Conservation (phyloP, 306 rosid species). For the Prunus campanulata region DNA sequence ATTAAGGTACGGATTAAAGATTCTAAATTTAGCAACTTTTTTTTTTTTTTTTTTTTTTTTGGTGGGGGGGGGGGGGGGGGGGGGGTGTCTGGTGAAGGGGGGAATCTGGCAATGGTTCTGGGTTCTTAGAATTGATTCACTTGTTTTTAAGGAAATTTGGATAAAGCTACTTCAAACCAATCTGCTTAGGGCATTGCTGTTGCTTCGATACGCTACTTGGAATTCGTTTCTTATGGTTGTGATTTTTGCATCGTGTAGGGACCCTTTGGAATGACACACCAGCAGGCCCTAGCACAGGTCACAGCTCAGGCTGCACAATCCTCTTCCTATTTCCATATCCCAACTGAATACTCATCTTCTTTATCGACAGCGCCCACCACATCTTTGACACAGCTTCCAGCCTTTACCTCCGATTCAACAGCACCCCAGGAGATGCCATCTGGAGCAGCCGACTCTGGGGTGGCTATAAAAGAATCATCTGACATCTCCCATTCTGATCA, state of each 20-base stretch:
- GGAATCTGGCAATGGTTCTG: not conserved
- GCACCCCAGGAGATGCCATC: constrained; percentile 31
- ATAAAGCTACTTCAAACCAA: not conserved
- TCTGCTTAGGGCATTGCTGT: not conserved
- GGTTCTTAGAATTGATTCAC: not conserved
- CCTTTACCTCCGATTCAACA: constrained; percentile 23
- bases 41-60: not conserved
- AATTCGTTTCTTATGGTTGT: constrained; percentile 19
- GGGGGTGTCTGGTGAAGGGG: not conserved
- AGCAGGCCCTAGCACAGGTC: constrained; percentile 66
- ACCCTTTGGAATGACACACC: constrained; percentile 65
- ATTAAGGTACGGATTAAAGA: not conserved
- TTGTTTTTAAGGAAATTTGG: not conserved
- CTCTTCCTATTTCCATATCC: constrained; percentile 38
- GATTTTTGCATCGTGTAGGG: constrained; percentile 34
- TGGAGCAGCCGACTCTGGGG: constrained; percentile 18
- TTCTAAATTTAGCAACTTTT: not conserved
- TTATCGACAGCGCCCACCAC: constrained; percentile 28
- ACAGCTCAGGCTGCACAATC: constrained; percentile 52
- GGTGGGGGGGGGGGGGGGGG: too few relatives aligned
- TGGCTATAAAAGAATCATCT: constrained; percentile 28
- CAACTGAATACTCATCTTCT: constrained; percentile 38
- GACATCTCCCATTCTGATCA: constrained; percentile 46
- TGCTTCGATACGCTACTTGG: not conserved
- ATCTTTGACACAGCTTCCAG: constrained; percentile 34